Evolutionary conservation across 768 basidiomycete species (phyloP), one percentile per base, ranked within the genome.

Genomic region (Amanita fuliginea): DNA sequence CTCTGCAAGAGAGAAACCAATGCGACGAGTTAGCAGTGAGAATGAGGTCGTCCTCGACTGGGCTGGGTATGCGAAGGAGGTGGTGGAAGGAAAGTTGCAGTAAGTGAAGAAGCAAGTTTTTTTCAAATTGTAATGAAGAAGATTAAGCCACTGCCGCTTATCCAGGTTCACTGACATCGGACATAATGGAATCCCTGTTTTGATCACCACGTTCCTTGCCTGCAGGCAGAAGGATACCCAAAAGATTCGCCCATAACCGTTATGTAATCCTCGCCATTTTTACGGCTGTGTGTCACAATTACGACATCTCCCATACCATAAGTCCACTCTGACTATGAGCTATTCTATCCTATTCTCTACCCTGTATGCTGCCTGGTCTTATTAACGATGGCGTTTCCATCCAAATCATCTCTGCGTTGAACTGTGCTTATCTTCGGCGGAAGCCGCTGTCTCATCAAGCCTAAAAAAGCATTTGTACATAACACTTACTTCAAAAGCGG

Each of bases 161-260:
- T 67, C 63, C 67, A 69, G 72, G 70, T 65, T 66, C 67, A 68
- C 59, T 59, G 52, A 53, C 62, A 47, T 64, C 63, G 65, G 64
- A 56, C 61, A 71, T 69, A 72, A 69, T 67, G 66, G 61, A 59
- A 67, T 67, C 64, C 65, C 68, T 69, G 61, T 72, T 81, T 77
- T 74, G 75, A 79, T 78, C 75, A 67, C 67, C 75, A 84, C 81
- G 82, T 81, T 82, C 72, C 70, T 66, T 80, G 82, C 82, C 82
- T 83, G 79, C 80, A 83, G 81, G 82, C 80, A 76, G 61, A 58
- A 54, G 28, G 59, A 62, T 65, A 55, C 65, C 61, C 70, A 70
- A 68, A 5, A 61, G 60, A 63, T 64, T 62, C 65, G 54, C 59
- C 53, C 61, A 53, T 61, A 65, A 55, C 58, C 61, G 63, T 76